phyloP scores from a whole-genome alignment of 2,329 filamentous ascomycete species.

The Stachybotrys elegans region DNA sequence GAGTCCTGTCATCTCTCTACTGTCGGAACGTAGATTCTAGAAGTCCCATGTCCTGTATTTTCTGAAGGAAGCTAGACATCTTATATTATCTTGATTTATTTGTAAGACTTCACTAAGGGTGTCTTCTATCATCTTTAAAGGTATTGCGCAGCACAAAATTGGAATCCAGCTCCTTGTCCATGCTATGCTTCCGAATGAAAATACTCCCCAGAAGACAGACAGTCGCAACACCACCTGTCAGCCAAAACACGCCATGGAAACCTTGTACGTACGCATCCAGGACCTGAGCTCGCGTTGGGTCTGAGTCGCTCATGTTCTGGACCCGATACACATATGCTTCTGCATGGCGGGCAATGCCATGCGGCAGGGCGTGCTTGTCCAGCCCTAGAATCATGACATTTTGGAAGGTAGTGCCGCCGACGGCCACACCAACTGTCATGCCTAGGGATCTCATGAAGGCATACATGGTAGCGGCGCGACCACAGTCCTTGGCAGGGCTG shows the following conservation, averaged over 20 bases:
- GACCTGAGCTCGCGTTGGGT: neutral
- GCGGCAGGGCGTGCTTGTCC: neutral
- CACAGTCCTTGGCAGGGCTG: neutral
- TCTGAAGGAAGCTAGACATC: no score
- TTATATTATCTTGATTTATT: no score
- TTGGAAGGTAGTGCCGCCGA: neutral
- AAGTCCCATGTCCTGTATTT: no score
- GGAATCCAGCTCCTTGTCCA: neutral
- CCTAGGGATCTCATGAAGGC: neutral
- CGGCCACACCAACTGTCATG: neutral
- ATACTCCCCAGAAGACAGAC: neutral
- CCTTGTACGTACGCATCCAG: neutral
- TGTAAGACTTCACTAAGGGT: no score
- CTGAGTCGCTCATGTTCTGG: neutral
- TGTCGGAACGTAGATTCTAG: no score
- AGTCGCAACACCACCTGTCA: neutral
- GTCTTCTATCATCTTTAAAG: no score
- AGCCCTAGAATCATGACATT: neutral
- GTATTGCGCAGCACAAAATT: neutral
- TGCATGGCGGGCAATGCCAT: neutral
- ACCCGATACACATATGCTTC: neutral
- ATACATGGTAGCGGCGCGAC: neutral
- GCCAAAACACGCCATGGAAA: neutral
- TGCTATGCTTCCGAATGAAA: neutral
- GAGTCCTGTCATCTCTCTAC: no score